A percentile compares a stretch with the other conserved stretches of the same genome.
phyloP scores from a whole-genome alignment of 805 yeast species.

The Blastobotrys peoriensis region DNA sequence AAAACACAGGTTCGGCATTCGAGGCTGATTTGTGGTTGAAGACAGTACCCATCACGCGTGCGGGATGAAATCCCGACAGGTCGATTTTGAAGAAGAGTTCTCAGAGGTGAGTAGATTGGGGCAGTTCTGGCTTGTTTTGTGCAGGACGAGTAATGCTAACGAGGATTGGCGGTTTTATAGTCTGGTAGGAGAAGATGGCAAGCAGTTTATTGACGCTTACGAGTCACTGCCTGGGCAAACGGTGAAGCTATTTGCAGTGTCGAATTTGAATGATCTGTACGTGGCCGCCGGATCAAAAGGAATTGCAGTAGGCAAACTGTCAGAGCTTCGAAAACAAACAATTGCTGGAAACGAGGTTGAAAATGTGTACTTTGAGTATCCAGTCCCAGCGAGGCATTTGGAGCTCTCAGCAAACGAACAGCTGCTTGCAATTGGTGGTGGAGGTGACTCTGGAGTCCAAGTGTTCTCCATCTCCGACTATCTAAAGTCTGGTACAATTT shows the following conservation, averaged over 20 bases:
- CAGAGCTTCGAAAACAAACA: conserved; percentile 16
- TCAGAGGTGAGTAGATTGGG: conserved; percentile 14
- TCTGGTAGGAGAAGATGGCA: conserved; percentile 11
- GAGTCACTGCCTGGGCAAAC: conserved; percentile 14
- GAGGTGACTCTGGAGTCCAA: conserved; percentile 9
- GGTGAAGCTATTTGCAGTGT: conserved; percentile 21
- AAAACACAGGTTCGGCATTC: no score
- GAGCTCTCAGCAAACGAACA: conserved; percentile 24
- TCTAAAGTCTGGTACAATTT: not conserved
- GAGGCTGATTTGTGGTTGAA: no score
- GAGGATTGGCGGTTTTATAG: conserved; percentile 22
- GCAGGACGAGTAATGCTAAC: not conserved
- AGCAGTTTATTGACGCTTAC: conserved; percentile 9
- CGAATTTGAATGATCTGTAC: conserved; percentile 20
- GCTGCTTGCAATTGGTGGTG: conserved; percentile 14
- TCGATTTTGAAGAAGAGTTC: conserved; percentile 11
- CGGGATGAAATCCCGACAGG: no score
- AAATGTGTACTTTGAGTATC: conserved; percentile 4
- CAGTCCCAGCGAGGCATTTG: conserved; percentile 12
- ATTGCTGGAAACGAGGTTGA: conserved; percentile 5
- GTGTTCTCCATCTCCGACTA: conserved; percentile 8
- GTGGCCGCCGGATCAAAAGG: conserved; percentile 22
- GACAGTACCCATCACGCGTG: no score
- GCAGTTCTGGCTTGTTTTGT: no score
- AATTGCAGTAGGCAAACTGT: conserved; percentile 16